These are phyloP conservation scores for Prototheca wickerhamii DNA, from an alignment of 163 green algal genomes.

Conservation along the genomic window DNA sequence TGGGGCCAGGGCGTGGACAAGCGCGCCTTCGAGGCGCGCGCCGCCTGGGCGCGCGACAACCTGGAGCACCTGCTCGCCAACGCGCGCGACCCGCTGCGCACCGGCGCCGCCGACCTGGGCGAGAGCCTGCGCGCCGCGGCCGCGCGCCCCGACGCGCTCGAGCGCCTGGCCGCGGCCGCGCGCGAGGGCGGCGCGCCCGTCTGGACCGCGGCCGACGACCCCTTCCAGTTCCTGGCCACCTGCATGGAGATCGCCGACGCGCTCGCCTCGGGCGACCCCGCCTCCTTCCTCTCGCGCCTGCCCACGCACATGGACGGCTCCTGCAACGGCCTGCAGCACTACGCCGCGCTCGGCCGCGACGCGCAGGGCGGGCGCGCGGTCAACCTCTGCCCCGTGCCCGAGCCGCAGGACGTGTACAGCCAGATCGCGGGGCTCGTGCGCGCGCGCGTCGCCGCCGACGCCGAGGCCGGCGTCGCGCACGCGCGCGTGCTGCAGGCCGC, in stretches of 20 bases:
- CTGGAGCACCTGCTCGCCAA: constrained; percentile 54
- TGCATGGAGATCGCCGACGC: constrained; percentile 79
- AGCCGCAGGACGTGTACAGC: constrained; percentile 71
- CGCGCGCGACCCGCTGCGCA: constrained; percentile 37
- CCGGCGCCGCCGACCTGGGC: not conserved
- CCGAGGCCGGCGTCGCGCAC: constrained; percentile 25
- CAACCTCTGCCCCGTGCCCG: constrained; percentile 67
- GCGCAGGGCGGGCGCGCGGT: constrained; percentile 58
- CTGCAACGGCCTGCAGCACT: constrained; percentile 99
- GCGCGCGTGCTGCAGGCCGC: constrained; percentile 9
- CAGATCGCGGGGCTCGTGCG: constrained; percentile 56
- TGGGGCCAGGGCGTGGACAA: constrained; percentile 85
- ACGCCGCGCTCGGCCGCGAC: constrained; percentile 86
- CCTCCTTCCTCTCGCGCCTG: constrained; percentile 55
- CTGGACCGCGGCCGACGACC: constrained; percentile 56
- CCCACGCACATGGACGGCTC: constrained; percentile 92
- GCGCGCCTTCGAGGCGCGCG: constrained; percentile 56
- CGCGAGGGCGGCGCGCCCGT: not conserved
- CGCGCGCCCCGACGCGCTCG: not conserved
- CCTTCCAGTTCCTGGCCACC: constrained; percentile 84
- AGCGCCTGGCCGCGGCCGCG: no score
- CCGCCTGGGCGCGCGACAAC: constrained; percentile 50
- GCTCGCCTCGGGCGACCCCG: constrained; percentile 41
- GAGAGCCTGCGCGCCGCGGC: not conserved
- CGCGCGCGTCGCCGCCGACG: constrained; percentile 46